A percentile compares a stretch with the other conserved stretches of the same genome.
phyloP scores from a whole-genome alignment of 2,329 filamentous ascomycete genomes.

The Hymenotorrendiella dingleyae region DNA sequence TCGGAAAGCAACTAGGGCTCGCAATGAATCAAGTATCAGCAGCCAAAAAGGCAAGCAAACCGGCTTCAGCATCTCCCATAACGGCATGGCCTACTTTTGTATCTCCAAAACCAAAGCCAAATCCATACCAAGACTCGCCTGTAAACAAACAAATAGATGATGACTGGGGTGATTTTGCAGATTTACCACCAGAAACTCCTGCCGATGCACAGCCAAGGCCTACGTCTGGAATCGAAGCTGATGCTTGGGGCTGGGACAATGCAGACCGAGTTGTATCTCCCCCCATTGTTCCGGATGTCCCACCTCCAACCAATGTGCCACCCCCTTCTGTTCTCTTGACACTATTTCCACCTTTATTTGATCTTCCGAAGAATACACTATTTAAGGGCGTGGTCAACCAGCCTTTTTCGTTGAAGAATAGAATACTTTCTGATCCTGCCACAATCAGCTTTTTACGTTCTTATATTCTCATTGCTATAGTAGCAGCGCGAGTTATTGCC shows the following conservation, averaged over 20 bases:
- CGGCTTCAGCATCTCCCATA: constrained; percentile 28
- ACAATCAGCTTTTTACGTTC: constrained; percentile 58
- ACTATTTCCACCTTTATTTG: constrained; percentile 66
- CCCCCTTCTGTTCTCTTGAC: constrained; percentile 79
- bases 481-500: constrained; percentile 74
- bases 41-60: constrained; percentile 30
- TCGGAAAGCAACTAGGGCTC: constrained; percentile 39
- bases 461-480: constrained; percentile 58
- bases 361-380: constrained; percentile 56
- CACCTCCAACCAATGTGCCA: constrained; percentile 65
- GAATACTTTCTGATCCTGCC: constrained; percentile 56
- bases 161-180: constrained; percentile 49
- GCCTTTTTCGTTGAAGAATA: constrained; percentile 51
- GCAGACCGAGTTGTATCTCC: constrained; percentile 20
- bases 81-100: constrained; percentile 28
- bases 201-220: constrained; percentile 9
- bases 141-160: constrained; percentile 37
- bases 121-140: constrained; percentile 24
- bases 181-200: constrained; percentile 30
- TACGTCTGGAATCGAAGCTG: constrained; percentile 17
- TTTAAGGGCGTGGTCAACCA: constrained; percentile 60
- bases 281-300: constrained; percentile 4
- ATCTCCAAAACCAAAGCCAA: constrained; percentile 15
- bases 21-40: constrained; percentile 36
- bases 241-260: constrained; percentile 30